These are phyloP conservation scores for Plasmodium vivax DNA, from an alignment of 169 alveolate genomes.

Conservation along the genomic window DNA sequence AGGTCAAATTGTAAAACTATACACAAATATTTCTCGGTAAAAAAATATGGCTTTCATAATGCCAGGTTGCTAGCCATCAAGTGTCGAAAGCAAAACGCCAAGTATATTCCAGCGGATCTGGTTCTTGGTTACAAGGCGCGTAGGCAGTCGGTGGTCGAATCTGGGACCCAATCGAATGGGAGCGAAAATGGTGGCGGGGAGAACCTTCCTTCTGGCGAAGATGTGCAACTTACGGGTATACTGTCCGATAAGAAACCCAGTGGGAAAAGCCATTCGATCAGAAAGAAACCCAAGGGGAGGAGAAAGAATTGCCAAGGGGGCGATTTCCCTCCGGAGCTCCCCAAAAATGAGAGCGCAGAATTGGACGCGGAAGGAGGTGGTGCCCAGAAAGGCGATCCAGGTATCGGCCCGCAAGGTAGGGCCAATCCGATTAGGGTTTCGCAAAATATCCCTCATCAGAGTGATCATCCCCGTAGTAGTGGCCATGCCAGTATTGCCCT, in stretches of 20 bases:
- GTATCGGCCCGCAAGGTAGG: neutral
- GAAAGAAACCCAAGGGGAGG: neutral
- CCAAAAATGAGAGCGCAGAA: neutral
- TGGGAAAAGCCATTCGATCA: neutral
- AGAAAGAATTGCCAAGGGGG: neutral
- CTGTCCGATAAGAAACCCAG: neutral
- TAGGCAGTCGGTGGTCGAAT: neutral
- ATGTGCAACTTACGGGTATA: neutral
- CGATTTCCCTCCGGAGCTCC: neutral
- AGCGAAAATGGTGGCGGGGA: neutral
- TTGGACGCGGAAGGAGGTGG: neutral
- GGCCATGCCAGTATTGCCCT: neutral
- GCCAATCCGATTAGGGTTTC: neutral
- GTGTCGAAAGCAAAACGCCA: conserved; percentile 76
- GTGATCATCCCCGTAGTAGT: neutral
- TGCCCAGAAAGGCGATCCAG: neutral
- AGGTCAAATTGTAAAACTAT: conserved; percentile 83
- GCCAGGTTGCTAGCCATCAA: conserved; percentile 84
- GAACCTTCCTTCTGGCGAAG: neutral
- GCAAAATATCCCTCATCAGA: neutral
- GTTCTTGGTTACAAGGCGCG: neutral
- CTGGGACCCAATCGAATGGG: neutral
- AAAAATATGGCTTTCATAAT: conserved; percentile 85
- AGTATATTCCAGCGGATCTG: neutral
- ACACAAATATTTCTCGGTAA: conserved; percentile 84